Conservation (phyloP, 345 rosid genomes). For the Gossypioides kirkii region DNA sequence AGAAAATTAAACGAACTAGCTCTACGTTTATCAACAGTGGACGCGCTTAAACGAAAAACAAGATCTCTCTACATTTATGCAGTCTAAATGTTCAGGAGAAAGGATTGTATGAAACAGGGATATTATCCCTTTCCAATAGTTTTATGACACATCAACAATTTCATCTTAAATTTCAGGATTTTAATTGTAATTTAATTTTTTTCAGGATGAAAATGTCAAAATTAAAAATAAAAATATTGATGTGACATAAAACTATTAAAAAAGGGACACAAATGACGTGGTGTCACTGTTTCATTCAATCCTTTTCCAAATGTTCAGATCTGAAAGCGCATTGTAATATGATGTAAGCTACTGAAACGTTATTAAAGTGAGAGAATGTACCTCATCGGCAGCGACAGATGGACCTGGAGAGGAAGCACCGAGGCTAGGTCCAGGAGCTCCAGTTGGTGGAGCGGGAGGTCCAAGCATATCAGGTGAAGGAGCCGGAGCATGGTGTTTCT, state of each 20-base stretch:
- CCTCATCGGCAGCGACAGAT: conserved; percentile 39
- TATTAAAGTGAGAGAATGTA: background rate
- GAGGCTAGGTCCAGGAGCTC: conserved; percentile 45
- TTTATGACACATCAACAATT: too few relatives aligned
- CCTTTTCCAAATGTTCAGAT: conserved; percentile 19
- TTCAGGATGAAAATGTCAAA: too few relatives aligned
- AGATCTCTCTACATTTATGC: background rate
- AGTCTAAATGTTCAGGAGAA: conserved; percentile 8
- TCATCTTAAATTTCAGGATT: too few relatives aligned
- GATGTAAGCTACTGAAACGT: background rate
- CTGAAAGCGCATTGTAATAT: conserved; percentile 15
- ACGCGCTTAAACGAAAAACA: background rate
- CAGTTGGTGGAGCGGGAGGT: conserved; percentile 72
- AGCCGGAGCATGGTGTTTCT: conserved; percentile 44
- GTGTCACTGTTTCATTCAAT: too few relatives aligned
- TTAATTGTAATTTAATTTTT: too few relatives aligned
- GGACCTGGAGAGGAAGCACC: conserved; percentile 57
- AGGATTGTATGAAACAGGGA: too few relatives aligned
- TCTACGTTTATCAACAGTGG: background rate
- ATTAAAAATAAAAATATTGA: too few relatives aligned
- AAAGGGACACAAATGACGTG: too few relatives aligned
- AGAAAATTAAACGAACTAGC: background rate
- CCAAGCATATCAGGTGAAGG: conserved; percentile 54
- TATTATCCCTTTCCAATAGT: too few relatives aligned
- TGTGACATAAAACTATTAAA: too few relatives aligned